phyloP scores from a whole-genome alignment of 768 basidiomycete species.

The Boletus reticulatus region DNA sequence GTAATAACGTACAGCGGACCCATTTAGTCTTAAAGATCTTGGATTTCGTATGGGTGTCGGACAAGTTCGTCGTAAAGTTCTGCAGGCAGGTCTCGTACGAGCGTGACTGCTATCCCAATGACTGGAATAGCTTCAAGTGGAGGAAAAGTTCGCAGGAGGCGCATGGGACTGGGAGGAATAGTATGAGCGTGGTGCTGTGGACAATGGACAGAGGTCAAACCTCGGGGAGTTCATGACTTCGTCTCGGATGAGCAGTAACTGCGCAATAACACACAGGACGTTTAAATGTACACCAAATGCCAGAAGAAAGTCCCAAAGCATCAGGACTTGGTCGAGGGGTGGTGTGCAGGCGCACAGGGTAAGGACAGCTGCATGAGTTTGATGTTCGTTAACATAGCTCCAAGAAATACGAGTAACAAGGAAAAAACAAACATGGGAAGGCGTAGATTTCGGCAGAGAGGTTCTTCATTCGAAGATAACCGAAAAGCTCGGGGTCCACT shows the following conservation, averaged over 20 bases:
- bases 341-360: conserved; percentile 97
- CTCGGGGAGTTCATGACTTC: conserved; percentile 86
- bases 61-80: conserved; percentile 89
- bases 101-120: conserved; percentile 89
- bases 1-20: neutral
- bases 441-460: conserved; percentile 96
- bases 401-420: neutral
- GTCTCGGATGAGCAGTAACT: conserved; percentile 84
- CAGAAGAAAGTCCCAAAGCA: conserved; percentile 95
- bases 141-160: conserved; percentile 89
- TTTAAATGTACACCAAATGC: conserved; percentile 97
- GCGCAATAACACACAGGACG: conserved; percentile 95
- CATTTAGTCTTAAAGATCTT: conserved; percentile 14
- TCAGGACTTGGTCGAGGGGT: conserved; percentile 90
- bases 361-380: conserved; percentile 63
- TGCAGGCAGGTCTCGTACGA: conserved; percentile 86
- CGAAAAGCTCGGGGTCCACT: conserved; percentile 84
- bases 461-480: conserved; percentile 82
- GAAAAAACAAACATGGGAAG: conserved; percentile 76
- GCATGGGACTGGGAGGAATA: conserved; percentile 73
- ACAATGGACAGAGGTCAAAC: conserved; percentile 41
- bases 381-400: conserved; percentile 1
- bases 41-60: conserved; percentile 75
- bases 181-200: neutral
- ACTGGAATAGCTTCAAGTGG: conserved; percentile 84